Conservation (phyloP, 345 rosid species). For the Gossypium mustelinum region DNA sequence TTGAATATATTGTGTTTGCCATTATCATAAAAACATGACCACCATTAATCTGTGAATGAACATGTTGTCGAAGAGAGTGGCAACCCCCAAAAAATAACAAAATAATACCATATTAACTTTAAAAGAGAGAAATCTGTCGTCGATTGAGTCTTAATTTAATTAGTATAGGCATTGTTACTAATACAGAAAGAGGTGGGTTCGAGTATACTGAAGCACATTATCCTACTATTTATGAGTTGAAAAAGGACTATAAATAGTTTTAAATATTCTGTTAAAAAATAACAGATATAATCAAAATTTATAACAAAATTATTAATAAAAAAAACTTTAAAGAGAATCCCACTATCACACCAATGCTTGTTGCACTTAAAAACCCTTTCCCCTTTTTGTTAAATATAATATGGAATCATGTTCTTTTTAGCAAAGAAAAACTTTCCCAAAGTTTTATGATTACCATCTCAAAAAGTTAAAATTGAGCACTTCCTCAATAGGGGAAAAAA, state of each 20-base stretch:
- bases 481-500: background rate
- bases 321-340: background rate
- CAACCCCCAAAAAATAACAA: too few relatives aligned
- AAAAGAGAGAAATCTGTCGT: too few relatives aligned
- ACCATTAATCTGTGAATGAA: too few relatives aligned
- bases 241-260: accelerated
- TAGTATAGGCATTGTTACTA: accelerated
- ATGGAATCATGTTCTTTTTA: background rate
- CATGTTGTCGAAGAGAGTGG: too few relatives aligned
- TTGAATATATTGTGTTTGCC: too few relatives aligned
- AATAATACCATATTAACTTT: too few relatives aligned
- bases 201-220: accelerated
- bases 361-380: background rate
- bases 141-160: too few relatives aligned
- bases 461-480: background rate
- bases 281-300: too few relatives aligned
- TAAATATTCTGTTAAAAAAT: too few relatives aligned
- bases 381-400: background rate
- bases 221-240: too few relatives aligned
- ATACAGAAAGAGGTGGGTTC: accelerated
- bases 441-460: background rate
- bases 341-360: background rate
- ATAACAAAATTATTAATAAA: too few relatives aligned
- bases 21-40: too few relatives aligned
- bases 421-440: background rate